phyloP scores from a whole-genome alignment of 2,329 filamentous ascomycete genomes.

The Nothomitra cinnamomea region DNA sequence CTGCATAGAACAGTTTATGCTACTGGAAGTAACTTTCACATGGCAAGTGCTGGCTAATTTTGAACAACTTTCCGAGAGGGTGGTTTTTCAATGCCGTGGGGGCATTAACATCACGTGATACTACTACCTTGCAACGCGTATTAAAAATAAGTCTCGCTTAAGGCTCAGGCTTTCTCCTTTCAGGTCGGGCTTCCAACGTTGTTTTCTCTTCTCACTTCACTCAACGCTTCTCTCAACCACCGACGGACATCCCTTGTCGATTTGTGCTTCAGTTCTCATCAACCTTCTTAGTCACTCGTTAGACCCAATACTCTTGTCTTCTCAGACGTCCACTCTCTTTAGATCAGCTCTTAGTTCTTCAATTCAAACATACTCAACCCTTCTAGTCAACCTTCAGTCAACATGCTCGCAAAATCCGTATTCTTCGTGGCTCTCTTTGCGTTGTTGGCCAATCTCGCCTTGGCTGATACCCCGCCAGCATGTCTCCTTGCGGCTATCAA shows the following conservation, averaged over 20 bases:
- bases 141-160: neutral
- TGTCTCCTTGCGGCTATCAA: constrained; percentile 34
- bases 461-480: constrained; percentile 27
- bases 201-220: neutral
- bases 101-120: neutral
- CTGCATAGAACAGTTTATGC: no score
- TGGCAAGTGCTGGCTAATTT: no score
- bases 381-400: neutral
- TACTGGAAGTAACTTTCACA: no score
- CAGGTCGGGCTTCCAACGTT: neutral
- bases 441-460: constrained; percentile 25
- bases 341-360: neutral
- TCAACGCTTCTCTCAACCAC: neutral
- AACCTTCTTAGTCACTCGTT: neutral
- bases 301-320: neutral
- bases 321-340: neutral
- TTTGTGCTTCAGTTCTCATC: neutral
- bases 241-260: neutral
- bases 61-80: no score
- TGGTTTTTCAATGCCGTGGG: no score
- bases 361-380: neutral
- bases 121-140: neutral
- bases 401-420: constrained; percentile 21
- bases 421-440: constrained; percentile 28
- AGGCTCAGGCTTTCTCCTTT: constrained; percentile 1